These are phyloP conservation scores for Aspergillus cavernicola DNA, from an alignment of 495 filamentous ascomycete genomes.

Conservation along the genomic window DNA sequence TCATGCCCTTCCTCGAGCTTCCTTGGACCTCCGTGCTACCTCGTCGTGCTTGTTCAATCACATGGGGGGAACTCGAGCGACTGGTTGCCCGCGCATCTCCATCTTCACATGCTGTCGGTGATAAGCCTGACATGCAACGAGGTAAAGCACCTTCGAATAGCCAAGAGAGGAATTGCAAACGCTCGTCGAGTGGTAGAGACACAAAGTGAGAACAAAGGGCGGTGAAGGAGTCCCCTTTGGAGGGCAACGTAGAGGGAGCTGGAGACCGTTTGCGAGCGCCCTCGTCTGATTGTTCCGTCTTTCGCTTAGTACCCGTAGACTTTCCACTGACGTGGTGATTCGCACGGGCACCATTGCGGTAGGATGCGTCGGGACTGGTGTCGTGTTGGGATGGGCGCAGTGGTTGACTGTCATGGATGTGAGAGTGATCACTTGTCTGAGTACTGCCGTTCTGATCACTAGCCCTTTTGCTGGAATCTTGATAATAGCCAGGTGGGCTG, in stretches of 20 bases:
- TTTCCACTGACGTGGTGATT: background rate
- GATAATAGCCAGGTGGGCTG: slow-evolving; percentile 5
- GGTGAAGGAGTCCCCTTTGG: slow-evolving; percentile 11
- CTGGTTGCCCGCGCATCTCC: background rate
- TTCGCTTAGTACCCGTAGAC: slow-evolving; percentile 7
- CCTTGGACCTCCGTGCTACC: background rate
- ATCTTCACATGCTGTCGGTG: slow-evolving; percentile 12
- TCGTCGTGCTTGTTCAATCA: background rate
- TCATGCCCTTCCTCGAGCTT: slow-evolving; percentile 18
- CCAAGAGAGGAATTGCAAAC: slow-evolving; percentile 23
- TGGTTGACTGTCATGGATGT: background rate
- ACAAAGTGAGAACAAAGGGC: slow-evolving; percentile 19
- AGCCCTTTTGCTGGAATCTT: slow-evolving; percentile 1
- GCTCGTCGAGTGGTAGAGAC: slow-evolving; percentile 12
- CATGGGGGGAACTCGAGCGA: slow-evolving; percentile 3
- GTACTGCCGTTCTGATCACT: background rate
- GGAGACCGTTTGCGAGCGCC: slow-evolving; percentile 8
- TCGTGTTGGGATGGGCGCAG: background rate
- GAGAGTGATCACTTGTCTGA: slow-evolving; percentile 1
- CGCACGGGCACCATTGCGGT: background rate
- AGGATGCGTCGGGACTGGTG: background rate
- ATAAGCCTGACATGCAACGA: slow-evolving; percentile 11
- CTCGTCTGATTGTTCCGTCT: slow-evolving; percentile 6
- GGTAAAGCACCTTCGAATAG: slow-evolving; percentile 21
- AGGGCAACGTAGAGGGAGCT: background rate